Evolutionary conservation across 2,329 filamentous ascomycete genomes (phyloP).

Genomic region (Ophiostoma perfectum): DNA sequence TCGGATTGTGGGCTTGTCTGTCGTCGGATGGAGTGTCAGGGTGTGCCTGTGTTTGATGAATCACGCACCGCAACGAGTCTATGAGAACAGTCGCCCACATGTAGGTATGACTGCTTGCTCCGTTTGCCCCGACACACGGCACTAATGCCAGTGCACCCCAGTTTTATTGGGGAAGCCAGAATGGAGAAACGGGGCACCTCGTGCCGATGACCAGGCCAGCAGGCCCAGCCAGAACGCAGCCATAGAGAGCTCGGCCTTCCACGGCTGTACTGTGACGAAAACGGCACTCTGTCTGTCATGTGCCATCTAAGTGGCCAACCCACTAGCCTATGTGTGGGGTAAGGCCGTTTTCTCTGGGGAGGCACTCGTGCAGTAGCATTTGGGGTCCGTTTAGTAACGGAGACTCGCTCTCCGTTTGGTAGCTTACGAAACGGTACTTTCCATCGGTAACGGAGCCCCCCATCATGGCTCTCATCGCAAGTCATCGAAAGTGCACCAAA

Average conservation of each 20-base stretch:
- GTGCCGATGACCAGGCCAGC: conserved; percentile 1
- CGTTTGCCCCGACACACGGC: conserved; percentile 18
- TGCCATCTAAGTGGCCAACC: neutral
- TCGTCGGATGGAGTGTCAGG: too few species aligned
- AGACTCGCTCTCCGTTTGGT: too few species aligned
- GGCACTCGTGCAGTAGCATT: too few species aligned
- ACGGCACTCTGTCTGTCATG: neutral
- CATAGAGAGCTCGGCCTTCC: conserved; percentile 6
- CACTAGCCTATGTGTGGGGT: too few species aligned
- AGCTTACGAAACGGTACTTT: too few species aligned
- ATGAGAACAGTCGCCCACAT: neutral
- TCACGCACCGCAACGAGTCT: neutral
- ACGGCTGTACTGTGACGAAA: neutral
- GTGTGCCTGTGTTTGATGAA: neutral
- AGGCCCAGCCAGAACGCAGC: neutral
- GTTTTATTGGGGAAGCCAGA: conserved; percentile 17
- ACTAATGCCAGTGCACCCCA: neutral
- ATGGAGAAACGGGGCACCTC: conserved; percentile 17
- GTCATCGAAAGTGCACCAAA: too few species aligned
- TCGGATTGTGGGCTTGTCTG: too few species aligned
- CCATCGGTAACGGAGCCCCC: too few species aligned
- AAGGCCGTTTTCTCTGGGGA: too few species aligned
- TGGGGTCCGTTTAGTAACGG: too few species aligned
- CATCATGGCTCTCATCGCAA: too few species aligned
- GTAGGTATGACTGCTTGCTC: conserved; percentile 11